phyloP scores from a whole-genome alignment of 352 stramenopile genomes.

The Phytopythium vexans region DNA sequence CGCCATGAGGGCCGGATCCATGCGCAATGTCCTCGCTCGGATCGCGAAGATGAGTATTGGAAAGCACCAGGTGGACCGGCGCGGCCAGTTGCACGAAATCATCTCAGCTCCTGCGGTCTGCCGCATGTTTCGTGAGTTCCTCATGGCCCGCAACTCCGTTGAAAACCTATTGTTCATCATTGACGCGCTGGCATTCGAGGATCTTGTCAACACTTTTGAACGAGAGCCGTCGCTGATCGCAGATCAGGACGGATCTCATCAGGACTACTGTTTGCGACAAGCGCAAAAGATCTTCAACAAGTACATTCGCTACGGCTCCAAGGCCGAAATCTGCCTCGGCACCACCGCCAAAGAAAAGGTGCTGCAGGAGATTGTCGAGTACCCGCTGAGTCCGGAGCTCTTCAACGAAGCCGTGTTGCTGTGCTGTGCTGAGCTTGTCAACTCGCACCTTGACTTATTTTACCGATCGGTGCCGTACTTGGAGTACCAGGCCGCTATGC shows the following conservation, averaged over 20 bases:
- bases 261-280: constrained; percentile 59
- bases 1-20: constrained; percentile 31
- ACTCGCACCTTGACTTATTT: constrained; percentile 60
- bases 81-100: constrained; percentile 46
- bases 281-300: constrained; percentile 80
- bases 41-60: constrained; percentile 38
- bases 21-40: constrained; percentile 53
- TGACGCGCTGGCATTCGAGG: constrained; percentile 61
- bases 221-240: constrained; percentile 6
- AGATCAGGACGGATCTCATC: constrained; percentile 22
- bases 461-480: constrained; percentile 42
- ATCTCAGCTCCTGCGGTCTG: constrained; percentile 44
- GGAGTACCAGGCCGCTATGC: constrained; percentile 28
- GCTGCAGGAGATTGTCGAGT: constrained; percentile 39
- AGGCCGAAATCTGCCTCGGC: constrained; percentile 55
- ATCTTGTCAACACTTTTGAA: constrained; percentile 60
- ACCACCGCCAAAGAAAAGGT: constrained; percentile 43
- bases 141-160: constrained; percentile 49
- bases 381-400: constrained; percentile 38
- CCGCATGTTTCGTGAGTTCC: constrained; percentile 55
- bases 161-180: constrained; percentile 69
- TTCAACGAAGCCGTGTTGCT: constrained; percentile 59
- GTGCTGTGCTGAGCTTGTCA: constrained; percentile 58
- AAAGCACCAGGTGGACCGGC: constrained; percentile 25
- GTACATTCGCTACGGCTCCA: constrained; percentile 68